Conservation (phyloP, 2,329 filamentous ascomycete genomes). For the Alternaria panax region DNA sequence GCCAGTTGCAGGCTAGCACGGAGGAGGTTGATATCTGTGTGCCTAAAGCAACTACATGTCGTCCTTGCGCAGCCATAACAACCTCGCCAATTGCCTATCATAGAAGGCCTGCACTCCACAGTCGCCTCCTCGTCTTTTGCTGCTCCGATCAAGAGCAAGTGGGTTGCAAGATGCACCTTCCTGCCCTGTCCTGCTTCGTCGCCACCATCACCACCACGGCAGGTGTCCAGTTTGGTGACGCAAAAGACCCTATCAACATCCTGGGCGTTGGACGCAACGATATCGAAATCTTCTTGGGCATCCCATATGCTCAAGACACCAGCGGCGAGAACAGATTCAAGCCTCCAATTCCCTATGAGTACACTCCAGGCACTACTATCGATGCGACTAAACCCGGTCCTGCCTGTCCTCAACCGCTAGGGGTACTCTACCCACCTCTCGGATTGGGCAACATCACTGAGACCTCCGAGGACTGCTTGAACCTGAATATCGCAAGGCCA, state of each 20-base stretch:
- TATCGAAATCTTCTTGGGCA: constrained; percentile 58
- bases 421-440: constrained; percentile 36
- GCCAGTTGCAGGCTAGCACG: constrained; percentile 8
- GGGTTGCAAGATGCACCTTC: constrained; percentile 10
- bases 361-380: constrained; percentile 44
- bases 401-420: constrained; percentile 56
- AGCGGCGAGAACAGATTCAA: constrained; percentile 57
- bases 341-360: constrained; percentile 51
- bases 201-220: constrained; percentile 14
- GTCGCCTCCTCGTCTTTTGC: not conserved
- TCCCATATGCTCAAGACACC: constrained; percentile 59
- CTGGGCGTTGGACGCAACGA: constrained; percentile 54
- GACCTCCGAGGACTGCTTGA: constrained; percentile 64
- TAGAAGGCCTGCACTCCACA: not conserved
- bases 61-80: constrained; percentile 4
- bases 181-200: constrained; percentile 12
- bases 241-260: constrained; percentile 49
- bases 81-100: not conserved
- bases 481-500: constrained; percentile 66
- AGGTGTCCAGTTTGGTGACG: constrained; percentile 8
- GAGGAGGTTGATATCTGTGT: not conserved
- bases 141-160: not conserved
- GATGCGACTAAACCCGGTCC: constrained; percentile 53
- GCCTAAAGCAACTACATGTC: constrained; percentile 2
- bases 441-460: constrained; percentile 47